Evolutionary conservation across 345 rosid species (phyloP), one percentile per base, ranked within the genome.

Genomic region (Dovyalis caffra): DNA sequence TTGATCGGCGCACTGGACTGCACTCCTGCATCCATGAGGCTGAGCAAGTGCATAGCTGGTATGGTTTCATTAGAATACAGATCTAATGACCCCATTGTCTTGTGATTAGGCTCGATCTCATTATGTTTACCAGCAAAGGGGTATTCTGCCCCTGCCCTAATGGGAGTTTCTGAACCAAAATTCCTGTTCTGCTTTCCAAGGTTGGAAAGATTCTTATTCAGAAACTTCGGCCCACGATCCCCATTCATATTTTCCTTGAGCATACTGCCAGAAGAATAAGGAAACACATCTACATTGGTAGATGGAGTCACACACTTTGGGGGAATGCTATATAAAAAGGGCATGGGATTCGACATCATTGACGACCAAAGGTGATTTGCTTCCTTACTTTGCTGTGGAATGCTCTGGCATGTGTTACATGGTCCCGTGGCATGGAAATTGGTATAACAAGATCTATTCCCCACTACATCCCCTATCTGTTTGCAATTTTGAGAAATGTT

Each of bases 41-140:
- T 92, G 47, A 92, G 93, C 76, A 96, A 86, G 86, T 90, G 94
- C 95, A 96, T 82, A 21, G 98, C 97, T 10, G 98, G 89, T 77
- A 93, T 91, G 63, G 91, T 88, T 49, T 96, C 97, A 62, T 85
- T 93, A 51, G 93, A 79, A 76, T 75, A 88, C 12, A 83, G 74
- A 69, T 93, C 97, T 37, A 84, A 43, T 5, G 93, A 74, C 32
- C 88, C 85, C 53, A 75, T 57, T 7, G 77, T 71, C 65, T 78
- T 76, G 25, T 82, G 76, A 40, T 69, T 67, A 37, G 68, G 57
- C 35, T 80, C 78, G 11, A 76, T 76, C 69, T 79, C 81, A 69
- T 76, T 86, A 78, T 83, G 93, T 66, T 83, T 89, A 83, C 89
- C 78, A 79, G 88, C 70, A 85, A 70, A 70, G 28, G 88, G 84